Evolutionary conservation across 805 yeast genomes (phyloP).

Genomic region (Kuraishia cidri): DNA sequence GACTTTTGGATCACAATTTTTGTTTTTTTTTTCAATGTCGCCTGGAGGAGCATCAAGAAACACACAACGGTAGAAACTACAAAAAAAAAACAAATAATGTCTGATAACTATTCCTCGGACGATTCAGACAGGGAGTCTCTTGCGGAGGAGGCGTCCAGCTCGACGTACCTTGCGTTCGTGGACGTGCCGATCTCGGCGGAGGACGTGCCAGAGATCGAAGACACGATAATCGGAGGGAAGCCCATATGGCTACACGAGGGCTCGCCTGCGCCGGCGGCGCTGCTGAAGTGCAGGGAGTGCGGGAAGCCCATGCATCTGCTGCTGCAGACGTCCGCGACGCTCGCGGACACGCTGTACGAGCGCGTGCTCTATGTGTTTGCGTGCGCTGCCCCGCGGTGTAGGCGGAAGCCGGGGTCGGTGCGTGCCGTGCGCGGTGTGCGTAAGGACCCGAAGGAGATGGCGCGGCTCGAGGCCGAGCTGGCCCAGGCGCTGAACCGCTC

Average conservation of each 20-base stretch:
- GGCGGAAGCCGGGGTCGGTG: constrained; percentile 60
- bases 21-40: no score
- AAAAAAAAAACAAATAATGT: no score
- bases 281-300: constrained; percentile 63
- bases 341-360: constrained; percentile 65
- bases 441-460: constrained; percentile 44
- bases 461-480: constrained; percentile 25
- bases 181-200: constrained; percentile 49
- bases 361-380: constrained; percentile 75
- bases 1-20: no score
- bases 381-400: constrained; percentile 58
- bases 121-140: neutral
- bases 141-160: neutral
- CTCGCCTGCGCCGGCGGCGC: constrained; percentile 44
- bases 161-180: constrained; percentile 47
- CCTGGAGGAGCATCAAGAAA: no score
- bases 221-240: constrained; percentile 76
- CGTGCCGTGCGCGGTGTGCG: constrained; percentile 71
- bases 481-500: constrained; percentile 29
- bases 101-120: constrained; percentile 1
- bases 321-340: constrained; percentile 74
- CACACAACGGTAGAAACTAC: no score
- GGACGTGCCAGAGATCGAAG: constrained; percentile 40
- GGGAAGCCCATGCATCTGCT: constrained; percentile 51
- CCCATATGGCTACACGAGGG: constrained; percentile 55